Evolutionary conservation across 2,329 filamentous ascomycete genomes (phyloP), one percentile per base, ranked within the genome.

Genomic region (Claviceps digitariae): DNA sequence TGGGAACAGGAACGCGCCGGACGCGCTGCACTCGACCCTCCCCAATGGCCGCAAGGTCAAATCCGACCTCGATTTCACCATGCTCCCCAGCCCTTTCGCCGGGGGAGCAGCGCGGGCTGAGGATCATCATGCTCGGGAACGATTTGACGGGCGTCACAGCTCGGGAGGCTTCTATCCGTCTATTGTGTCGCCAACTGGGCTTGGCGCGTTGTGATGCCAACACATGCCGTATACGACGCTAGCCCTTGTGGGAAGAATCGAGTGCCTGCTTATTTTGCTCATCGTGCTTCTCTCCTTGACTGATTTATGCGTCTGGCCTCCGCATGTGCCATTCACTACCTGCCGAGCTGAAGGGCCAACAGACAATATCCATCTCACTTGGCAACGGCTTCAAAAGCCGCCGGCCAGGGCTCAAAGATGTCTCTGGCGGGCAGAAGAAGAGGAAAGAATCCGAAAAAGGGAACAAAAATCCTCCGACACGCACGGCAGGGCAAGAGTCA

Each of bases 161-260:
- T 78, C 77, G 5, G 66, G 64, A 23, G 77, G 76, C 15, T 79
- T 76, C 57, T 81, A 80, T 56, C 78, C 78, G 2, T 74, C 71
- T 6, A 65, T 73, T 57, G 63, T 76, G 31, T 67, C 73, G 7
- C 73, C 74, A 25, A 72, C 75, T 0, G 72, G 73, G 29, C 71
- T 55, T 17, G 54, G 54, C 34, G 48, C 51, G 7, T 40, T 56
- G 74, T 63, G 71, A 72, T 57, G 70, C 75, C 62, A 69, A 68
- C 48, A 64, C 10, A 23, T n/a, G 20, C 13, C 40, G 15, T 9
- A 7, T 27, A 27, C 21, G 48, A 15, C 27, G 25, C 49, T 36
- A 45, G 41, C 20, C 29, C 13, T 34, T 27, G 48, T 31, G 36
- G 47, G 21, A 12, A 40, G 6, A 41, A 50, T 21, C 36, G 41